Conservation (phyloP, 495 filamentous ascomycete species). For the Antarctomyces pellizariae region DNA sequence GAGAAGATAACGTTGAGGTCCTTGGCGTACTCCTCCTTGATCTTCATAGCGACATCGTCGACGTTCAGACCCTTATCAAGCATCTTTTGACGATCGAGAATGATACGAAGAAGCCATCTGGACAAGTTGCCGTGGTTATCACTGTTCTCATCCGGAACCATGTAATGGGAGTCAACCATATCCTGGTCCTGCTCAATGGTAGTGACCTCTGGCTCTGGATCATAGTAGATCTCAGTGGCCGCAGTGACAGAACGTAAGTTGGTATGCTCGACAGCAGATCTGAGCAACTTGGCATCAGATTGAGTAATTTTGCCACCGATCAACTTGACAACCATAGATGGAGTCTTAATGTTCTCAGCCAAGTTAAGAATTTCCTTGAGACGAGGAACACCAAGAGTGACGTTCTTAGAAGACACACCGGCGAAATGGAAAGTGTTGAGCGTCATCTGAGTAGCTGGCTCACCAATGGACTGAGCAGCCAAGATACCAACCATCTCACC, state of each 20-base stretch:
- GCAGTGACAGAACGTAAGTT: conserved; percentile 77
- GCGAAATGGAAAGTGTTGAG: conserved; percentile 99
- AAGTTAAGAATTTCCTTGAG: conserved; percentile 98
- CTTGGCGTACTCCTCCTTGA: conserved; percentile 68
- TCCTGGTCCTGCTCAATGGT: conserved; percentile 71
- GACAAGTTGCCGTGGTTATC: conserved; percentile 59
- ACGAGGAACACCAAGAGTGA: conserved; percentile 94
- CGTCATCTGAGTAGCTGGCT: conserved; percentile 98
- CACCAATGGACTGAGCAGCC: conserved; percentile 94
- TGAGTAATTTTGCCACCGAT: conserved; percentile 33
- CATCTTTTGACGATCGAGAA: conserved; percentile 79
- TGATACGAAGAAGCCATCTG: conserved; percentile 82
- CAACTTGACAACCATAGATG: conserved; percentile 88
- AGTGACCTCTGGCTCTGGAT: conserved; percentile 71
- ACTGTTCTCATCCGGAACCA: conserved; percentile 63
- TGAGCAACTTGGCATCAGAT: conserved; percentile 62
- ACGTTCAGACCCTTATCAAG: conserved; percentile 85
- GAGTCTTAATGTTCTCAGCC: conserved; percentile 93
- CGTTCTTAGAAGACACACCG: conserved; percentile 98
- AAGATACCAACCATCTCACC: conserved; percentile 98
- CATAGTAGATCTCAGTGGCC: conserved; percentile 88
- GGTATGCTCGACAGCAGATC: conserved; percentile 84
- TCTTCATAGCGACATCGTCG: conserved; percentile 70
- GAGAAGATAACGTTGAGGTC: conserved; percentile 89
- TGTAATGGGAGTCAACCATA: conserved; percentile 92